These are phyloP conservation scores for Saccharum spontaneum DNA, from an alignment of 176 grass and related monocot species.

Conservation along the genomic window DNA sequence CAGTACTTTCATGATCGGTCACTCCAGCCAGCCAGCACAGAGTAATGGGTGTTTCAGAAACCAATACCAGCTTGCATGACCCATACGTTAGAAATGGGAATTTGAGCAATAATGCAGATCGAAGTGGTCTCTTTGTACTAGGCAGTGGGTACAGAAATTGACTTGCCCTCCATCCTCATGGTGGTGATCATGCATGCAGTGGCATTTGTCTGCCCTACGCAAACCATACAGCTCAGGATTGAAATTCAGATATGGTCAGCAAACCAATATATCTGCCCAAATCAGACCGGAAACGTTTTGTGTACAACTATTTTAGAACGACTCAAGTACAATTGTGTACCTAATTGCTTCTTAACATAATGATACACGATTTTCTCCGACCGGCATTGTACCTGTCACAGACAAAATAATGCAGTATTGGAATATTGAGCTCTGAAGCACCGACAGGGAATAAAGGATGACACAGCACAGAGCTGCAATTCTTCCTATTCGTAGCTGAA, in stretches of 20 bases:
- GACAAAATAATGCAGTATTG: slow-evolving; percentile 11
- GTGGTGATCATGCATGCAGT: not conserved
- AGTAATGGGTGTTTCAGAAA: not conserved
- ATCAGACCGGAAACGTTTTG: not conserved
- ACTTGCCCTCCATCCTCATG: not conserved
- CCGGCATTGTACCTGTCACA: slow-evolving; percentile 19
- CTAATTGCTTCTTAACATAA: too few species aligned
- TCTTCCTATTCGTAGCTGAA: not conserved
- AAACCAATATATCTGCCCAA: not conserved
- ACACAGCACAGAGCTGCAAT: not conserved
- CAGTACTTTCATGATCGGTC: not conserved
- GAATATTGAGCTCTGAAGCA: slow-evolving; percentile 13
- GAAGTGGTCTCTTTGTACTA: not conserved
- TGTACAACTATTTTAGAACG: not conserved
- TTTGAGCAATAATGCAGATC: not conserved
- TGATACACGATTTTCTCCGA: too few species aligned
- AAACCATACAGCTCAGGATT: not conserved
- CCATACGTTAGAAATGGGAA: not conserved
- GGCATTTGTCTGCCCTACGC: not conserved
- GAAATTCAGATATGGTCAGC: slow-evolving; percentile 19
- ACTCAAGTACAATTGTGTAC: not conserved
- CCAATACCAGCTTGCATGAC: not conserved
- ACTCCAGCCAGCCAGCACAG: not conserved
- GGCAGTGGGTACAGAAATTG: not conserved
- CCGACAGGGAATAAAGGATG: slow-evolving; percentile 17